Evolutionary conservation across 306 rosid species (phyloP).

Genomic region (Morella rubra): DNA sequence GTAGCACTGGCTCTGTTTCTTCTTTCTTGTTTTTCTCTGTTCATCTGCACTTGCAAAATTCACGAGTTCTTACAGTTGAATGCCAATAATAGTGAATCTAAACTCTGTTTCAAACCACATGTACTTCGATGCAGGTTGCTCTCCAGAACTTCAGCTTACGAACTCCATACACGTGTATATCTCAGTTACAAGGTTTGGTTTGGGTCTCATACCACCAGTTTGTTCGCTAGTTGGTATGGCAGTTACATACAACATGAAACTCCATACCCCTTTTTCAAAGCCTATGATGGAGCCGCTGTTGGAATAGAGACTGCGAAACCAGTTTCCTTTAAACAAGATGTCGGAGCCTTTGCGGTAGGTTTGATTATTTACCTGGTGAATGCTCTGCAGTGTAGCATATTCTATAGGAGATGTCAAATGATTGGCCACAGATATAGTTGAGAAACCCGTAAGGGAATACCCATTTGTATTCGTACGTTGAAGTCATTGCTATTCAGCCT

Average conservation of each 20-base stretch:
- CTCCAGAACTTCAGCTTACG: constrained; percentile 29
- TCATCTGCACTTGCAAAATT: background rate
- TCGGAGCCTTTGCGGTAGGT: background rate
- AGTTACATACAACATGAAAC: constrained; percentile 72
- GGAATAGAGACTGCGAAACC: constrained; percentile 33
- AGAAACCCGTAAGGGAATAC: background rate
- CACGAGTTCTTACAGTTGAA: constrained; percentile 4
- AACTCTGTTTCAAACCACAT: constrained; percentile 9
- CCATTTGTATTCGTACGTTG: background rate
- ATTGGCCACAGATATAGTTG: background rate
- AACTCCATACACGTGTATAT: constrained; percentile 20
- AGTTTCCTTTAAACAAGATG: constrained; percentile 6
- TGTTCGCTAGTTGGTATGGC: constrained; percentile 60
- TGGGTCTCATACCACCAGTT: constrained; percentile 74
- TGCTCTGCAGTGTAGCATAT: background rate
- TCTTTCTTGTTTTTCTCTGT: background rate
- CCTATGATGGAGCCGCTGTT: constrained; percentile 62
- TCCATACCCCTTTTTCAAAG: constrained; percentile 47
- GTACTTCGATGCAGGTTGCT: constrained; percentile 45
- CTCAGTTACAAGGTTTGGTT: constrained; percentile 75
- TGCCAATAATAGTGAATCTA: background rate
- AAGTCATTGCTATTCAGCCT: background rate
- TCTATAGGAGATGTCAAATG: background rate
- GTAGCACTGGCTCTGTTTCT: background rate
- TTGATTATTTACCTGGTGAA: background rate